Percentiles rank a stretch among this genome's conserved stretches.
Conservation (phyloP, 2,329 filamentous ascomycete genomes). For the Fusarium nurragi region DNA sequence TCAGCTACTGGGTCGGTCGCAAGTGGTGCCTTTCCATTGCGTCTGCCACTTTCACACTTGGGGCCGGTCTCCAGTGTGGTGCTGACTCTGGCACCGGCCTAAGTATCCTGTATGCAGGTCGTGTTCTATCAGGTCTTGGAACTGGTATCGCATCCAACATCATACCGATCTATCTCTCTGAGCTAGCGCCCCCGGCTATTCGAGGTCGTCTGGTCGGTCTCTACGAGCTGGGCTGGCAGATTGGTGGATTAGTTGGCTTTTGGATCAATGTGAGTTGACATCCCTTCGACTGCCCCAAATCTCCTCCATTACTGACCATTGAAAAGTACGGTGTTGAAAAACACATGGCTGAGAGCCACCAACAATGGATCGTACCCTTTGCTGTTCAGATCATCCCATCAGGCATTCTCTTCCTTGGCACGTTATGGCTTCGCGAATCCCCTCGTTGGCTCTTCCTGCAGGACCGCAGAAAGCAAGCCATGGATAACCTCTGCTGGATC, state of each 20-base stretch:
- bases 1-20: constrained; percentile 36
- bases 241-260: constrained; percentile 12
- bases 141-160: constrained; percentile 38
- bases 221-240: constrained; percentile 23
- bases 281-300: accelerated
- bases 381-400: constrained; percentile 65
- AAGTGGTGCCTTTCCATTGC: constrained; percentile 52
- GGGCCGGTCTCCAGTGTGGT: constrained; percentile 63
- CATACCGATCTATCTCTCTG: constrained; percentile 58
- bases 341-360: constrained; percentile 30
- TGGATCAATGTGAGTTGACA: constrained; percentile 18
- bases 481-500: constrained; percentile 63
- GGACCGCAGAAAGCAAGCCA: constrained; percentile 61
- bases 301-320: accelerated
- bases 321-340: constrained; percentile 31
- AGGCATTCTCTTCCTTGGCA: constrained; percentile 59
- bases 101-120: constrained; percentile 13
- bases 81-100: constrained; percentile 54
- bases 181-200: constrained; percentile 61
- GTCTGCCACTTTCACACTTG: constrained; percentile 50
- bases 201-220: constrained; percentile 56
- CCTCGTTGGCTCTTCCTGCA: constrained; percentile 69
- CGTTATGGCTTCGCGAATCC: constrained; percentile 62
- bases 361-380: constrained; percentile 60
- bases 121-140: constrained; percentile 10